These are phyloP conservation scores for Cicer cuneatum DNA, from an alignment of 306 rosid genomes.

Conservation along the genomic window DNA sequence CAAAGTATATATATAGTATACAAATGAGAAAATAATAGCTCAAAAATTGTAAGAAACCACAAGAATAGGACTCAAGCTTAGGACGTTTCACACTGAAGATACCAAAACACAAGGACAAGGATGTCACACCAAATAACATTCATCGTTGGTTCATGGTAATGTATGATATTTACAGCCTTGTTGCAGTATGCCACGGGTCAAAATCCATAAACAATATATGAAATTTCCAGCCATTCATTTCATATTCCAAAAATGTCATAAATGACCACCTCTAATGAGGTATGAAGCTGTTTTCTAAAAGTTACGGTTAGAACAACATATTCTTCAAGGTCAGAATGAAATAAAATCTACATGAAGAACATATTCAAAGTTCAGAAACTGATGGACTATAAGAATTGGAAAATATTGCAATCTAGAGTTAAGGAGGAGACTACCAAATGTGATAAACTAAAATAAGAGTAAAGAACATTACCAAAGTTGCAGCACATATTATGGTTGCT, in stretches of 20 bases:
- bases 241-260: not conserved
- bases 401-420: not conserved
- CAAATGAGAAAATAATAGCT: constrained; percentile 22
- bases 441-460: not conserved
- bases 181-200: constrained; percentile 6
- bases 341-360: not conserved
- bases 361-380: constrained; percentile 10
- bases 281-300: not conserved
- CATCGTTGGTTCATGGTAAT: constrained; percentile 9
- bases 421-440: constrained; percentile 26
- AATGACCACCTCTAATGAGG: not conserved
- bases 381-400: not conserved
- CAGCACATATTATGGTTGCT: constrained; percentile 54
- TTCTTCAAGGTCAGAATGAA: constrained; percentile 4
- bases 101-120: constrained; percentile 1
- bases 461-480: constrained; percentile 53
- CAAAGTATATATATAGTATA: constrained; percentile 12
- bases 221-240: constrained; percentile 10
- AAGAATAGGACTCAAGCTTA: constrained; percentile 10
- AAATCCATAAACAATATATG: not conserved
- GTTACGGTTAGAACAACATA: not conserved
- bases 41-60: constrained; percentile 27
- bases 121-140: constrained; percentile 15
- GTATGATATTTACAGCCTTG: constrained; percentile 9
- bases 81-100: not conserved